These are phyloP conservation scores for Phoma sp. DNA, from an alignment of 2,329 filamentous ascomycete species.

Conservation along the genomic window DNA sequence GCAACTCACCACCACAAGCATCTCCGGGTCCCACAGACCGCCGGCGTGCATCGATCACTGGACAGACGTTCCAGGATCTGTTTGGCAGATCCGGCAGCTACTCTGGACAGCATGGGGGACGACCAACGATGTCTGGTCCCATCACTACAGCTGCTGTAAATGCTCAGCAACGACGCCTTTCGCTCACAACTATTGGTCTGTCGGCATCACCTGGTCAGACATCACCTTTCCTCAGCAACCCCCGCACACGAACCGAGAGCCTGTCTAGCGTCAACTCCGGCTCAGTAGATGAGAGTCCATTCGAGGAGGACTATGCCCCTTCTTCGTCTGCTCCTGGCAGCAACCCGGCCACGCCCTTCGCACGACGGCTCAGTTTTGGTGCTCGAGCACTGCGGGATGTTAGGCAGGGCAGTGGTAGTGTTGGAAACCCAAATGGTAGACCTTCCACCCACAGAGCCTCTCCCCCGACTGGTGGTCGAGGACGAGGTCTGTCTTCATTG, in stretches of 20 bases:
- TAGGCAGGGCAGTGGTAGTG: constrained; percentile 60
- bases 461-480: constrained; percentile 62
- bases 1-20: constrained; percentile 50
- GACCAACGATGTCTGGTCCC: constrained; percentile 51
- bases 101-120: constrained; percentile 38
- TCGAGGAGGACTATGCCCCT: constrained; percentile 63
- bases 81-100: constrained; percentile 52
- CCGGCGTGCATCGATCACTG: constrained; percentile 57
- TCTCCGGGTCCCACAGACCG: constrained; percentile 46
- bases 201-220: constrained; percentile 53
- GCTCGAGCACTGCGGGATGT: constrained; percentile 78
- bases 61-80: constrained; percentile 58
- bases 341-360: constrained; percentile 76
- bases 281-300: constrained; percentile 59
- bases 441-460: constrained; percentile 59
- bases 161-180: constrained; percentile 58
- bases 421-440: constrained; percentile 69
- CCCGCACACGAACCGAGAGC: constrained; percentile 55
- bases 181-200: constrained; percentile 58
- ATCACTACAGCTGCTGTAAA: constrained; percentile 59
- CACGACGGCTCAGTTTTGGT: constrained; percentile 88
- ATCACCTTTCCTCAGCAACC: constrained; percentile 49
- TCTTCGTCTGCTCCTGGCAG: constrained; percentile 62
- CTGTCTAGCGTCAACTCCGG: constrained; percentile 57
- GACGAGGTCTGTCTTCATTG: constrained; percentile 65